phyloP scores from a whole-genome alignment of 192 early-diverging fungal genomes.

The Coemansia sp. region DNA sequence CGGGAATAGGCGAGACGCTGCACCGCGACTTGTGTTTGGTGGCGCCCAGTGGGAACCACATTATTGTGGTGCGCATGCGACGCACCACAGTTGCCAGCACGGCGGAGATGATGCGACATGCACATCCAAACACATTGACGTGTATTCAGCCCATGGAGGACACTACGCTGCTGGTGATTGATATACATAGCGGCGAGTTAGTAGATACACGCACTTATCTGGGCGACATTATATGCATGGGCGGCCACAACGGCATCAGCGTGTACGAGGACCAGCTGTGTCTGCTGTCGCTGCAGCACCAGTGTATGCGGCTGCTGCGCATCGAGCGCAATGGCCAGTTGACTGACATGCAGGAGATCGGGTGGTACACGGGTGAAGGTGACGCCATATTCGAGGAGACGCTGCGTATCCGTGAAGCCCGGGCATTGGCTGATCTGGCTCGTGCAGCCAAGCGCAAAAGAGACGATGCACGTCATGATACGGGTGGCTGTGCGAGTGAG shows the following conservation, averaged over 20 bases:
- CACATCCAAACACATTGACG: constrained; percentile 27
- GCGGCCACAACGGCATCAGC: constrained; percentile 48
- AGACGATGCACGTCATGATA: background rate
- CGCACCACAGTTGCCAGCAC: constrained; percentile 4
- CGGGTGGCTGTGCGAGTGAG: background rate
- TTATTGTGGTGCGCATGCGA: constrained; percentile 35
- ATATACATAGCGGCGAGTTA: constrained; percentile 25
- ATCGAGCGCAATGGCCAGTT: constrained; percentile 29
- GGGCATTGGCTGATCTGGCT: constrained; percentile 10
- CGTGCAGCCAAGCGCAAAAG: constrained; percentile 13
- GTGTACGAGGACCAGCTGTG: constrained; percentile 44
- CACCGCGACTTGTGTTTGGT: constrained; percentile 51
- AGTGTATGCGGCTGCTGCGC: constrained; percentile 47
- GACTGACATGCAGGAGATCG: constrained; percentile 40
- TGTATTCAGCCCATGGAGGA: constrained; percentile 46
- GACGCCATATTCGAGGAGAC: constrained; percentile 38
- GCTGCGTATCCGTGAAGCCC: constrained; percentile 27
- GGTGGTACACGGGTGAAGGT: constrained; percentile 49
- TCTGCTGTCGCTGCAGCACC: constrained; percentile 47
- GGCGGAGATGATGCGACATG: background rate
- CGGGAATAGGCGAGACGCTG: constrained; percentile 38
- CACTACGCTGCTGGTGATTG: constrained; percentile 39
- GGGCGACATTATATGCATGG: constrained; percentile 42
- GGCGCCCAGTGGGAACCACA: constrained; percentile 26
- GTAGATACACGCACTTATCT: constrained; percentile 42